Evolutionary conservation across 2,329 filamentous ascomycete species (phyloP).

Genomic region (Hymenoscyphus occultus): DNA sequence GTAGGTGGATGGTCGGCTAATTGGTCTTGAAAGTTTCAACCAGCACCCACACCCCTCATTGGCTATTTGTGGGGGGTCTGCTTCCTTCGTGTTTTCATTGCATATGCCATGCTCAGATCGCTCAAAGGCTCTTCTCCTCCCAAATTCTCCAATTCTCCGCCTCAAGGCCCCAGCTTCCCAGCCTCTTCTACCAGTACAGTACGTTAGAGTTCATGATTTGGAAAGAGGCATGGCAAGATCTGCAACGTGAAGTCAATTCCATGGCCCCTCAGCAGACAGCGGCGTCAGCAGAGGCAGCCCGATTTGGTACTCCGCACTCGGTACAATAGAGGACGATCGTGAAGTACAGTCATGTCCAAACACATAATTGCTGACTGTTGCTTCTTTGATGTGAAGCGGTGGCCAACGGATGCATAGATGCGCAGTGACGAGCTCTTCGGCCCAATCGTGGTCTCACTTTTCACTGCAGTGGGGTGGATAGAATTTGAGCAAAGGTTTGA

Average conservation of each 20-base stretch:
- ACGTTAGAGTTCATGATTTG: background rate
- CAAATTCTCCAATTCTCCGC: background rate
- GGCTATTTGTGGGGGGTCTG: background rate
- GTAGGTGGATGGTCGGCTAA: background rate
- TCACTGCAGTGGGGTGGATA: conserved; percentile 18
- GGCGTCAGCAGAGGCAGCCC: background rate
- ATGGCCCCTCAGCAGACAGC: background rate
- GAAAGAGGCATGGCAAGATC: background rate
- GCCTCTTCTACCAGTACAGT: background rate
- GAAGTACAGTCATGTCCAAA: background rate
- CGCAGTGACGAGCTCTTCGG: conserved; percentile 18
- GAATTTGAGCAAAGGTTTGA: background rate
- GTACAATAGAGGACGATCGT: background rate
- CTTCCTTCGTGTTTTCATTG: conserved; percentile 2
- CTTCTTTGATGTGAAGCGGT: conserved; percentile 3
- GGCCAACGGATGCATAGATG: background rate
- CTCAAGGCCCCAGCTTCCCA: background rate
- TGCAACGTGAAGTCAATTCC: background rate
- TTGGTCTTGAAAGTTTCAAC: background rate
- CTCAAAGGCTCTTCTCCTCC: background rate
- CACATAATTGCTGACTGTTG: conserved; percentile 7
- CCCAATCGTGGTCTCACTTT: conserved; percentile 21
- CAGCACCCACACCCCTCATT: background rate
- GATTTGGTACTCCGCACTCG: background rate
- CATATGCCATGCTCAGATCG: background rate